Evolutionary conservation across 257 asterid species (phyloP), one percentile per base, ranked within the genome.

Genomic region (Nicotiana paniculata): DNA sequence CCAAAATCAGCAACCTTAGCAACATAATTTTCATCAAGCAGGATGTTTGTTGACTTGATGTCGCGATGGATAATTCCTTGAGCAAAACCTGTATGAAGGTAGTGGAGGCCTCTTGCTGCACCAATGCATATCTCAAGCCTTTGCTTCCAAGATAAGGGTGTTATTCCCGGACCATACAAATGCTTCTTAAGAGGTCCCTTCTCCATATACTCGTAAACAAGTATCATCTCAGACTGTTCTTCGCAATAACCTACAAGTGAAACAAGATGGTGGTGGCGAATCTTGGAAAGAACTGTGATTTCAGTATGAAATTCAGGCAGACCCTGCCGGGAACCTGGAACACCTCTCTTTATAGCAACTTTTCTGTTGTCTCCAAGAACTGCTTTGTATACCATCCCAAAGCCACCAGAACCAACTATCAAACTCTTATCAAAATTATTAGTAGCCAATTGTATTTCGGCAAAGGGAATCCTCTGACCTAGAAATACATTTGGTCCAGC

Each of bases 1-100:
- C 97, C 97, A 13, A 93, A 93, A 85, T 93, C 97, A 1, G 95
- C 96, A 66, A 93, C 97, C 85, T 93, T 93, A 4, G 95, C 90
- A 0, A 85, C 92, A 26, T 83, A 90, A 65, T 90, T 90, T 51
- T 90, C 88, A 6, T 93, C 97, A 0, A 93, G 91, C 77, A 93
- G 67, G 32, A 93, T 93, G 88, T 93, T 93, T 12, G 97, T 90
- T 2, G 96, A 91, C 51, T 93, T 93, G 54, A 93, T 89, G 87
- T 93, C 97, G 0, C 97, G 91, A 53, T 93, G 97, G 63, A 93
- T 93, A 82, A 93, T 88, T 83, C 96, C 97, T 67, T 91, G 96
- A 13, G 95, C 93, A 2, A 92, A 91, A 7, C 97, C 97, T 0
- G 97, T 93, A 85, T 93, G 97, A 3, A 93, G 93, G 57, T 93